Conservation (phyloP, 2,329 filamentous ascomycete genomes). For the Colletotrichum aenigma region DNA sequence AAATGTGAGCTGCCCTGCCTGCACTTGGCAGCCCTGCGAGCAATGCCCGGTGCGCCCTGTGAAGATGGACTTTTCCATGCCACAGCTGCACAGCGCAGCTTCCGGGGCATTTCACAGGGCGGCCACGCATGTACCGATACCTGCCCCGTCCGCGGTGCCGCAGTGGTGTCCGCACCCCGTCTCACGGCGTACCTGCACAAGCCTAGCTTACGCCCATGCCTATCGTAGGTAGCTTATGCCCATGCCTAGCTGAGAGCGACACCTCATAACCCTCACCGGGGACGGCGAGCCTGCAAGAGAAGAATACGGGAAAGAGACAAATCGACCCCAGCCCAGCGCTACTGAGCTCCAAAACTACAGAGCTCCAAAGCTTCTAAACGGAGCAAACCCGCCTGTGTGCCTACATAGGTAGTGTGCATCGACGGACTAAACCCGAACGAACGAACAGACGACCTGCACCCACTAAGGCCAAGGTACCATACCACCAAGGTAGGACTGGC, state of each 20-base stretch:
- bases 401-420: not conserved
- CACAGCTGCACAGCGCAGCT: not conserved
- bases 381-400: not conserved
- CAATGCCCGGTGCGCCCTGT: not conserved
- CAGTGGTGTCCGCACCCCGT: not conserved
- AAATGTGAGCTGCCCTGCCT: not conserved
- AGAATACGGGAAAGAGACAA: not conserved
- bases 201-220: not conserved
- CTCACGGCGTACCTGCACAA: slow-evolving; percentile 10
- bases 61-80: not conserved
- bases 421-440: not conserved
- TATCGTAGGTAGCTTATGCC: not conserved
- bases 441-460: not conserved
- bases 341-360: not conserved
- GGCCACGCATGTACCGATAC: slow-evolving; percentile 2
- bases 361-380: not conserved
- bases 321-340: not conserved
- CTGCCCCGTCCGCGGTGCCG: not conserved
- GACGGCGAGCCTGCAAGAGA: not conserved
- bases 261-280: not conserved
- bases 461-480: not conserved
- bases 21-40: not conserved
- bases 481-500: not conserved
- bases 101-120: not conserved
- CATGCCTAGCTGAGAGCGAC: not conserved